Evolutionary conservation across 2,329 filamentous ascomycete species (phyloP).

Genomic region (Neurospora crassa): DNA sequence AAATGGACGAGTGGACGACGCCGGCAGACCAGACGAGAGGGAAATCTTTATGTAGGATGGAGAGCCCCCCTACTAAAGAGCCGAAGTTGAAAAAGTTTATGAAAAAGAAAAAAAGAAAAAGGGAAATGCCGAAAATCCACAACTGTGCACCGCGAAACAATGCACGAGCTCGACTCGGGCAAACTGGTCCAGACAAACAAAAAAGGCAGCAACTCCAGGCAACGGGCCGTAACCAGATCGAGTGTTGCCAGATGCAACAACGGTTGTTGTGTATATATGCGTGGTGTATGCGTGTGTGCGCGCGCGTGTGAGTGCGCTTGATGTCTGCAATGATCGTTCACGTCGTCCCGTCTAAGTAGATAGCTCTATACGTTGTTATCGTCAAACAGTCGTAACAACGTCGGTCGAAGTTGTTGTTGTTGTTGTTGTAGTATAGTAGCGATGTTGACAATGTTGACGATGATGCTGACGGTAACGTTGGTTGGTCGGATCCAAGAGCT

Average conservation of each 20-base stretch:
- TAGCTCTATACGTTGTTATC: background rate
- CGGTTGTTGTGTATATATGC: background rate
- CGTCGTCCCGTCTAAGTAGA: background rate
- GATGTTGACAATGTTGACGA: background rate
- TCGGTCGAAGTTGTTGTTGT: background rate
- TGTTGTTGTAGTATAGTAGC: background rate
- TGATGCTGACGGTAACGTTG: background rate
- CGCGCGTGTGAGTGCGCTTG: background rate
- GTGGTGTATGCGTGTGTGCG: background rate
- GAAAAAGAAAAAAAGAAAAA: background rate
- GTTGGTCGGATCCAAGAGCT: background rate
- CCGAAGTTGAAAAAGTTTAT: background rate
- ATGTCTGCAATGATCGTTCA: background rate
- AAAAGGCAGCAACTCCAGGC: background rate
- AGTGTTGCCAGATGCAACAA: background rate
- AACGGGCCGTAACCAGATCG: background rate
- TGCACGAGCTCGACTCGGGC: background rate
- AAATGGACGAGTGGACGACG: constrained; percentile 4
- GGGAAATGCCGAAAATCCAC: background rate
- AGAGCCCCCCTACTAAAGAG: background rate
- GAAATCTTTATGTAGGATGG: background rate
- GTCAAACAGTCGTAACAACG: background rate
- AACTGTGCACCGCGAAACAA: background rate
- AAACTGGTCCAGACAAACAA: background rate
- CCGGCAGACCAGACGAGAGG: background rate